These are phyloP conservation scores for Sugiyamaella mastotermitis DNA, from an alignment of 805 yeast genomes.

Conservation along the genomic window DNA sequence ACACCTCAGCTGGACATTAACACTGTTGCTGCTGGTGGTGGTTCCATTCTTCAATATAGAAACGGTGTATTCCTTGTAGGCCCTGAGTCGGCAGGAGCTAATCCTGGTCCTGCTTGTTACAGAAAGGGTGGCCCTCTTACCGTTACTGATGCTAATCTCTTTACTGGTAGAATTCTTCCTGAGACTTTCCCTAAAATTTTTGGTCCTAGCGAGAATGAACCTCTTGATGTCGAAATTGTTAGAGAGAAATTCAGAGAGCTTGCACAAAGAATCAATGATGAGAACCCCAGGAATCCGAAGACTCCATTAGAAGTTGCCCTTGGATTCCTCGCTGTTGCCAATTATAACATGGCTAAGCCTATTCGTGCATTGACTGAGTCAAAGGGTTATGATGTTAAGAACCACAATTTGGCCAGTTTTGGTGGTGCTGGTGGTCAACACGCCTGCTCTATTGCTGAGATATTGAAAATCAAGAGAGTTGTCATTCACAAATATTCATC, in stretches of 20 bases:
- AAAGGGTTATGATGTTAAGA: constrained; percentile 60
- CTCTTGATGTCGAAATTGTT: constrained; percentile 54
- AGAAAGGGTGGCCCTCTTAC: constrained; percentile 81
- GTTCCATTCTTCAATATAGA: constrained; percentile 59
- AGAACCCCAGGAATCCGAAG: constrained; percentile 32
- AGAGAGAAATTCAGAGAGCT: constrained; percentile 45
- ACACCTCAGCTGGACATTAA: constrained; percentile 79
- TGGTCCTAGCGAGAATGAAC: constrained; percentile 72
- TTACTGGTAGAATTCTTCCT: constrained; percentile 65
- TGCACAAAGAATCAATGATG: constrained; percentile 50
- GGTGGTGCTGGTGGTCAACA: constrained; percentile 97
- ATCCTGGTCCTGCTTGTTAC: constrained; percentile 87
- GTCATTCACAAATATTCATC: constrained; percentile 79
- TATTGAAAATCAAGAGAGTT: constrained; percentile 61
- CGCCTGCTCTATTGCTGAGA: constrained; percentile 69
- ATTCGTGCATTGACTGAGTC: constrained; percentile 81
- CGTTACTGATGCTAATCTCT: constrained; percentile 77
- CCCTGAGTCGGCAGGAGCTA: constrained; percentile 81
- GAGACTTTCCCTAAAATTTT: constrained; percentile 75
- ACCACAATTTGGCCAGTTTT: constrained; percentile 72
- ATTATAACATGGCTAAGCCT: constrained; percentile 87
- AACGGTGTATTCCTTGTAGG: constrained; percentile 77
- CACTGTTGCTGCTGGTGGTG: constrained; percentile 85
- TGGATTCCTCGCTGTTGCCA: constrained; percentile 79
- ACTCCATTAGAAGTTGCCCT: constrained; percentile 65